Conservation (phyloP, 2,329 filamentous ascomycete genomes). For the Gaeumannomyces tritici region DNA sequence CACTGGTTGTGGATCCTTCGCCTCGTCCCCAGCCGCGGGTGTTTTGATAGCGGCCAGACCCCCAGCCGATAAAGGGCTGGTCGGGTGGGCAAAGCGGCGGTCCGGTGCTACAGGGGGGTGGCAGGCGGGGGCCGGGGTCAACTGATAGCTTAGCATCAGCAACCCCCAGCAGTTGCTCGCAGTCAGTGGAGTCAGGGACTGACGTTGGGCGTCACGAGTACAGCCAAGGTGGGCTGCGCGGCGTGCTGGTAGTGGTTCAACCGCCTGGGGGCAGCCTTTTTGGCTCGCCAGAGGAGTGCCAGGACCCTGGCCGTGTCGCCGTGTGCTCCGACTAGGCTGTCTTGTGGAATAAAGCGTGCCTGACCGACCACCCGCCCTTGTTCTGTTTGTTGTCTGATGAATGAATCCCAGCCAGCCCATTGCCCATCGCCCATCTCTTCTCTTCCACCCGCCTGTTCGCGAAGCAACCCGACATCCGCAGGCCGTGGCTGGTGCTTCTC, state of each 20-base stretch:
- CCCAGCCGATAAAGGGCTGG: background rate
- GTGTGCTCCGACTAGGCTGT: background rate
- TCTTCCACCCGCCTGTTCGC: background rate
- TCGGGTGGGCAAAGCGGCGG: background rate
- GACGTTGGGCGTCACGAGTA: background rate
- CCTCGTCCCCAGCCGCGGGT: background rate
- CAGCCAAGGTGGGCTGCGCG: background rate
- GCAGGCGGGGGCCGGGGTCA: conserved; percentile 1
- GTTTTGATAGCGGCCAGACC: background rate
- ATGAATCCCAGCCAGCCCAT: background rate
- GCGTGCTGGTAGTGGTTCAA: background rate
- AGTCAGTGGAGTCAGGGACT: background rate
- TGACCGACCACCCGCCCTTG: background rate
- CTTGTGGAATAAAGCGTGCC: background rate
- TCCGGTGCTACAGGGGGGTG: background rate
- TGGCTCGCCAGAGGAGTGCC: background rate
- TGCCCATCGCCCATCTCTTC: background rate
- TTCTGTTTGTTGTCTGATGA: background rate
- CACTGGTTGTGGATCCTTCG: background rate
- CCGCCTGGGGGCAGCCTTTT: background rate
- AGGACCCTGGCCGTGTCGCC: background rate
- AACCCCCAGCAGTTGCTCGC: background rate
- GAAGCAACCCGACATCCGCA: background rate
- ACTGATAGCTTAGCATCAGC: conserved; percentile 1
- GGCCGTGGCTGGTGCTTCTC: background rate